Base-by-base conservation (phyloP, 352 stramenopile species). In the Globisporangium canariense region DNA sequence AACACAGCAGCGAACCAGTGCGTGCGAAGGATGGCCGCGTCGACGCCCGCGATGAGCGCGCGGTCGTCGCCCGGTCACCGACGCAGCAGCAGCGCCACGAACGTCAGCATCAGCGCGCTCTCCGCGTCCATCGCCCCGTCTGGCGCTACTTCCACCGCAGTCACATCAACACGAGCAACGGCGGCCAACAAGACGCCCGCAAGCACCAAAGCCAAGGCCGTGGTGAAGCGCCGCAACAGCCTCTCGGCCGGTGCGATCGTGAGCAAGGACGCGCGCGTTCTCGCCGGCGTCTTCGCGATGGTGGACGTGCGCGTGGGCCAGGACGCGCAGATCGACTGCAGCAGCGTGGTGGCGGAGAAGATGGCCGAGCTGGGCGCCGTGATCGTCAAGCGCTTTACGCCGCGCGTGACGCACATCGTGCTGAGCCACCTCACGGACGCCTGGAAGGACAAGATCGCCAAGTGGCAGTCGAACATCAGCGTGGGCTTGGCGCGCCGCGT, bases 321-420 rank as follows among this genome's bases (percentile, higher is more conserved):
- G 0, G 81, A 92, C 51, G 79, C 71, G 7, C 77, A 89, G 66
- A 91, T 94, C 67, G 81, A 94, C 66, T 94, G 86, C 74, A 91
- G 81, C 49, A 75, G 83, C 60, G 82, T 88, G 13, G 79, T 93
- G 2, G 79, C 83, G 0, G 58, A 70, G 41, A 94, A 94, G 56
- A 69, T 94, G 46, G 58, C 70, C 3, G 71, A 84, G 49, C 67
- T 94, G 25, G 86, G 86, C 32, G 86, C 86, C 9, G 75, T 71
- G 51, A 89, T 89, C 20, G 73, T 88, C 32, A 92, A 90, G 67
- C 71, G 84, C 20, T 74, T 89, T 20, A 82, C 76, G 32, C 74
- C 73, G 25, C 81, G 84, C 22, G 68, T 92, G 62, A 93, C 86
- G 43, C 86, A 94, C 69, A 75, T 94, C 54, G 83, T 94, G 50